phyloP scores from a whole-genome alignment of 345 rosid species.

The Citrus unshiu region DNA sequence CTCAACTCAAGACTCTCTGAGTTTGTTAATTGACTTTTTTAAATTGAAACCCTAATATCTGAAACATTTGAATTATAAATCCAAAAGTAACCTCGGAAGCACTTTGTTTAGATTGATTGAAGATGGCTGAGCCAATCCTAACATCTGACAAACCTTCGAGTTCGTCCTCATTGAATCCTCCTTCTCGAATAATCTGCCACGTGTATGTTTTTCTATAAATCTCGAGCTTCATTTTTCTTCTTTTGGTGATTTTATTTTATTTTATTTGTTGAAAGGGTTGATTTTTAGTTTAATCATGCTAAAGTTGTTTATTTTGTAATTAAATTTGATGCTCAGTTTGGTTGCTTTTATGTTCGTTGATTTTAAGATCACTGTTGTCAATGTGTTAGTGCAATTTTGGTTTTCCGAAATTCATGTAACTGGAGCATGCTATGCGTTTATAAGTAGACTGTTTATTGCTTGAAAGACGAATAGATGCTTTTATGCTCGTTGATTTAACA shows the following conservation, averaged over 20 bases:
- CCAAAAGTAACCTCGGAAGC: not conserved
- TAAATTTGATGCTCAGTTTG: not conserved
- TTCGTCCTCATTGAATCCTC: slow-evolving; percentile 54
- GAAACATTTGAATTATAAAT: not conserved
- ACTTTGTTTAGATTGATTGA: not conserved
- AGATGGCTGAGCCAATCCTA: slow-evolving; percentile 34
- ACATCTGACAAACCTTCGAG: slow-evolving; percentile 36
- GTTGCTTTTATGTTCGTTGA: not conserved
- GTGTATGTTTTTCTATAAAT: slow-evolving; percentile 37
- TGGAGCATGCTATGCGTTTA: not conserved
- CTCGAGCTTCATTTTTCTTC: not conserved
- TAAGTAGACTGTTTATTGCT: not conserved
- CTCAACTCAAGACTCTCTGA: not conserved
- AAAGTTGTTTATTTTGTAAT: not conserved
- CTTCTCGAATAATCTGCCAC: slow-evolving; percentile 61
- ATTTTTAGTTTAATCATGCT: not conserved
- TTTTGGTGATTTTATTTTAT: too few relatives aligned
- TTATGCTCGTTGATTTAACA: not conserved
- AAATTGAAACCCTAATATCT: not conserved
- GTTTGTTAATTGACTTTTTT: not conserved
- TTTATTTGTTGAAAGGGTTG: too few relatives aligned
- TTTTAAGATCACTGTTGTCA: not conserved
- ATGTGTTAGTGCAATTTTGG: not conserved
- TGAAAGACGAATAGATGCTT: not conserved
- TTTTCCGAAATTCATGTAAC: not conserved